Conservation (phyloP, 2,329 filamentous ascomycete species). For the Emmonsiellopsis sp. region DNA sequence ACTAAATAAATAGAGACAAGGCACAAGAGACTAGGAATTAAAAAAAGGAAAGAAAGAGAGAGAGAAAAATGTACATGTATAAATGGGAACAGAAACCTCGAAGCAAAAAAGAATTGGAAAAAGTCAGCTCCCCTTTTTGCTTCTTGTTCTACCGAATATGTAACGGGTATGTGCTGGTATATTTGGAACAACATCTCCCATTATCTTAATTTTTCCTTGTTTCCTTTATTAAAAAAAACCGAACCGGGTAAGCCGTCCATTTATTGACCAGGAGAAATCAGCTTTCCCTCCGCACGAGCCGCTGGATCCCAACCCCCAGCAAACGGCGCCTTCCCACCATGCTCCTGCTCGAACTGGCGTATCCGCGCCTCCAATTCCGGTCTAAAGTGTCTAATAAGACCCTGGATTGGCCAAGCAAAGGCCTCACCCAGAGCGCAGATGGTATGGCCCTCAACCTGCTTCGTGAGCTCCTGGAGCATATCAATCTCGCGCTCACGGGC, state of each 20-base stretch:
- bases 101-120: no score
- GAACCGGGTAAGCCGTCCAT: not conserved
- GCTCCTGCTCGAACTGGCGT: conserved; percentile 63
- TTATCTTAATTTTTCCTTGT: not conserved
- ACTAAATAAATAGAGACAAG: not conserved
- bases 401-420: conserved; percentile 97
- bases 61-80: not conserved
- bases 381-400: conserved; percentile 94
- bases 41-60: not conserved
- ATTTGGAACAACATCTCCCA: not conserved
- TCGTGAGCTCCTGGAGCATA: conserved; percentile 98
- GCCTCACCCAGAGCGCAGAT: conserved; percentile 97
- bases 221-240: not conserved
- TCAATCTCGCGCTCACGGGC: conserved; percentile 90
- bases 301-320: conserved; percentile 83
- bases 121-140: not conserved
- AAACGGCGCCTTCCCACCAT: conserved; percentile 55
- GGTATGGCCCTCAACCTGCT: conserved; percentile 98
- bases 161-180: not conserved
- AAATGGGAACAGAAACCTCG: not conserved
- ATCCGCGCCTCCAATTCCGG: conserved; percentile 91
- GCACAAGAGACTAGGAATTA: not conserved
- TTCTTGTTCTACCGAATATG: not conserved
- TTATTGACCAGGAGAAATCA: conserved; percentile 86
- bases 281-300: conserved; percentile 65